Base-by-base conservation (phyloP, 257 asterid species). In the Fraxinus pennsylvanica region DNA sequence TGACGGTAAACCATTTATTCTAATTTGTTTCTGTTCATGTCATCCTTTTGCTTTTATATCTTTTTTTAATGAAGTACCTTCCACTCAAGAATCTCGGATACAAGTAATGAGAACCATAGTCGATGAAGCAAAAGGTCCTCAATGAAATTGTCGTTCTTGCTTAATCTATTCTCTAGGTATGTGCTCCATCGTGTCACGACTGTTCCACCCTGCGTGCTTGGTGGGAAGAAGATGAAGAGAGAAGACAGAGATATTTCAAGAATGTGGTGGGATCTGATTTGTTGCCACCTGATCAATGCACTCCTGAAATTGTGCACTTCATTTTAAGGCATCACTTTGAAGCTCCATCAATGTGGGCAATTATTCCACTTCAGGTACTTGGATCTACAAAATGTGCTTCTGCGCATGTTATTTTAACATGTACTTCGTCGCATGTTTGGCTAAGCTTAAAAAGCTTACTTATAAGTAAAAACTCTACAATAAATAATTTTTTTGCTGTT, bases 211-310 rank as follows among this genome's bases (percentile, higher is more conserved):
- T 96, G 21, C 97, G 98, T 65, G 99, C 97, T 47, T 96, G 99
- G 99, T 96, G 99, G 99, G 99, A 96, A 88, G 99, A 96, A 87
- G 97, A 96, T 65, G 98, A 89, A 71, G 99, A 90, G 68, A 87
- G 98, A 73, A 89, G 99, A 71, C 79, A 79, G 32, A 84, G 88
- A 57, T 96, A 67, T 77, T 91, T 90, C 87, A 82, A 87, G 82
- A 75, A 86, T 2, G 89, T 93, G 75, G 85, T 93, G 81, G 97
- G 97, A n/a, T 85, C 97, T 5, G 91, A 92, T 75, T 38, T 74
- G 78, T 85, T 88, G 73, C 97, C 97, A 61, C 97, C 99, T 4
- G 97, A 89, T 61, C 79, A 76, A 21, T 96, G 99, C 86, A 88
- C 93, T 80, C 97, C 99, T 72, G 98, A 96, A 80, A 84, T 93